A percentile compares a stretch with the other conserved stretches of the same genome.
phyloP scores from a whole-genome alignment of 805 yeast genomes.

The Yamadazyma akitaensis region DNA sequence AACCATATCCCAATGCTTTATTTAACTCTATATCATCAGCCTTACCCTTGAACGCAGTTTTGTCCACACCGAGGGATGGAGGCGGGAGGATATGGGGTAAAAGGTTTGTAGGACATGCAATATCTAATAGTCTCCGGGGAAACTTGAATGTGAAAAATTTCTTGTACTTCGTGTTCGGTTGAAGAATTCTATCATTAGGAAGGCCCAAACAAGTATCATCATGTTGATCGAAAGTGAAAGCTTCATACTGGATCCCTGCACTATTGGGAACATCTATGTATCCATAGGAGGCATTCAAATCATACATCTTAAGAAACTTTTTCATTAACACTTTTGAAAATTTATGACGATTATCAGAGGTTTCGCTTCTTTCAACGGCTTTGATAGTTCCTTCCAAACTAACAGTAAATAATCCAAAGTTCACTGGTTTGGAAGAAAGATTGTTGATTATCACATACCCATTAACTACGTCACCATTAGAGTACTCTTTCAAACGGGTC shows the following conservation, averaged over 20 bases:
- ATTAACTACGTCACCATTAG: constrained; percentile 40
- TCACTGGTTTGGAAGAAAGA: constrained; percentile 39
- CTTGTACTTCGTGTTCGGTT: constrained; percentile 50
- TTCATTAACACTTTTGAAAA: constrained; percentile 38
- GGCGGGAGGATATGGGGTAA: constrained; percentile 41
- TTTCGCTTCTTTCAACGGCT: constrained; percentile 22
- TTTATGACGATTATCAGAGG: constrained; percentile 14
- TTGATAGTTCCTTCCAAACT: constrained; percentile 48
- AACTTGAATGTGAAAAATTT: constrained; percentile 58
- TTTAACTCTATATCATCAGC: constrained; percentile 34
- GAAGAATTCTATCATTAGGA: constrained; percentile 45
- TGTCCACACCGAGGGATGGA: constrained; percentile 41
- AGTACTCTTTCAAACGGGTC: constrained; percentile 43
- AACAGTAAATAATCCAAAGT: constrained; percentile 44
- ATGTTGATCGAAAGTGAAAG: constrained; percentile 39
- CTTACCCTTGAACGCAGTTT: constrained; percentile 32
- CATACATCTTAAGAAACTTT: constrained; percentile 58
- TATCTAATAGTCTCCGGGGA: constrained; percentile 52
- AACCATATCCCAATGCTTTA: constrained; percentile 53
- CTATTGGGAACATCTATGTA: constrained; percentile 48
- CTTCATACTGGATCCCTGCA: constrained; percentile 46
- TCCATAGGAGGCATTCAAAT: constrained; percentile 54
- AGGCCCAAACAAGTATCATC: constrained; percentile 52
- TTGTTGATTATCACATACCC: constrained; percentile 49
- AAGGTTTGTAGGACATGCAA: constrained; percentile 45